Percentiles rank a stretch among this genome's conserved stretches.
Evolutionary conservation across 257 asterid genomes (phyloP).

Genomic region (Solanum okadae): DNA sequence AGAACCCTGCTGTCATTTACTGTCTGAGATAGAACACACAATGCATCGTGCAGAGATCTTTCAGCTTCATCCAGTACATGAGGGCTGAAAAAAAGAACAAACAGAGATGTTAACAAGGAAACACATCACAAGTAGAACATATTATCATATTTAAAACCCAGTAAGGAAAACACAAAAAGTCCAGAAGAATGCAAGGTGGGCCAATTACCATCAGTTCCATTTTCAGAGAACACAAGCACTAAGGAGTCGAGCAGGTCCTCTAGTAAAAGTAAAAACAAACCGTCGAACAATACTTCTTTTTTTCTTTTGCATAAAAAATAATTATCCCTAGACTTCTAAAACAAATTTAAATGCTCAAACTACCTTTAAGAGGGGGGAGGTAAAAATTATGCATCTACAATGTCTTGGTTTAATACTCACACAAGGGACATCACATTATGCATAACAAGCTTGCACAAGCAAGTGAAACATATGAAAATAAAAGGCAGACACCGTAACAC

Average conservation of each 20-base stretch:
- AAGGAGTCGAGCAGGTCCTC: background rate
- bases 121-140: background rate
- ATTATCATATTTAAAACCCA: background rate
- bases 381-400: background rate
- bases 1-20: conserved; percentile 88
- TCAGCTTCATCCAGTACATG: conserved; percentile 98
- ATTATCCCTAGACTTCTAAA: background rate
- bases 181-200: background rate
- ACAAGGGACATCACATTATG: background rate
- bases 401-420: background rate
- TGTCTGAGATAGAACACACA: conserved; percentile 91
- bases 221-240: background rate
- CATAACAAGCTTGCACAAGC: background rate
- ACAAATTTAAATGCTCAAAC: background rate
- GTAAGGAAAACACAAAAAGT: background rate
- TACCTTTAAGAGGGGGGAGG: too few relatives aligned
- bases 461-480: background rate
- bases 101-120: background rate
- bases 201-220: background rate
- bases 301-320: background rate
- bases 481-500: background rate
- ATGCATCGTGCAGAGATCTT: conserved; percentile 91
- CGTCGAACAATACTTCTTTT: background rate
- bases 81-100: conserved; percentile 34
- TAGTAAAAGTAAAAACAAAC: background rate